These are phyloP conservation scores for Alternaria burnsii DNA, from an alignment of 2,329 filamentous ascomycete genomes.

Conservation along the genomic window DNA sequence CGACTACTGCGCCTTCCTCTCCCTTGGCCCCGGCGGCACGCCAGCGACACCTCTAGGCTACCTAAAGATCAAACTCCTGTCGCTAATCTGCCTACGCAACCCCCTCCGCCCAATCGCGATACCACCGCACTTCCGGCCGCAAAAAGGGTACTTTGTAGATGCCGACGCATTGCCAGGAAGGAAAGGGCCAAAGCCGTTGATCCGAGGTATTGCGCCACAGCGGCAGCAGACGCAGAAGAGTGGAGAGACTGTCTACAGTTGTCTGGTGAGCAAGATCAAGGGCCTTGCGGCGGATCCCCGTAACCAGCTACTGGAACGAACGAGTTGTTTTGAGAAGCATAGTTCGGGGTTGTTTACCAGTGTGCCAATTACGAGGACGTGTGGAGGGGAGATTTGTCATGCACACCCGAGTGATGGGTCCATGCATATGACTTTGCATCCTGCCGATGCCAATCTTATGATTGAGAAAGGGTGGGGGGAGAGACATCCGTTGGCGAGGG, in stretches of 20 bases:
- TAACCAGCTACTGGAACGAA: constrained; percentile 59
- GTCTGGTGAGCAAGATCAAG: constrained; percentile 29
- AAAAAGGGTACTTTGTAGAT: constrained; percentile 65
- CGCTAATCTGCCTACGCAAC: constrained; percentile 74
- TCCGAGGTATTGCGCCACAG: constrained; percentile 82
- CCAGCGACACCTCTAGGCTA: constrained; percentile 78
- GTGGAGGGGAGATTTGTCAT: constrained; percentile 83
- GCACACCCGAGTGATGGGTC: constrained; percentile 79
- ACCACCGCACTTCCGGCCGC: constrained; percentile 61
- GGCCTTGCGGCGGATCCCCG: constrained; percentile 32
- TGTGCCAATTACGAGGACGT: constrained; percentile 72
- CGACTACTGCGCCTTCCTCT: constrained; percentile 79
- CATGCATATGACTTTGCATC: constrained; percentile 82
- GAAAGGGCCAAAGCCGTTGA: constrained; percentile 68
- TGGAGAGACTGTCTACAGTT: constrained; percentile 57
- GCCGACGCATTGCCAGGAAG: constrained; percentile 65
- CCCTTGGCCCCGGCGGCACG: constrained; percentile 81
- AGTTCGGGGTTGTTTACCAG: constrained; percentile 77
- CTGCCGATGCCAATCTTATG: constrained; percentile 76
- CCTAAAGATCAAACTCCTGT: constrained; percentile 74
- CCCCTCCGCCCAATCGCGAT: constrained; percentile 69
- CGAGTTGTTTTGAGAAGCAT: constrained; percentile 83
- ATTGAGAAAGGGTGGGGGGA: constrained; percentile 83
- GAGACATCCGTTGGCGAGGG: constrained; percentile 70
- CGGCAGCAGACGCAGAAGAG: constrained; percentile 77